Evolutionary conservation across 2,329 filamentous ascomycete genomes (phyloP), one percentile per base, ranked within the genome.

Genomic region (Cordyceps fumosorosea): DNA sequence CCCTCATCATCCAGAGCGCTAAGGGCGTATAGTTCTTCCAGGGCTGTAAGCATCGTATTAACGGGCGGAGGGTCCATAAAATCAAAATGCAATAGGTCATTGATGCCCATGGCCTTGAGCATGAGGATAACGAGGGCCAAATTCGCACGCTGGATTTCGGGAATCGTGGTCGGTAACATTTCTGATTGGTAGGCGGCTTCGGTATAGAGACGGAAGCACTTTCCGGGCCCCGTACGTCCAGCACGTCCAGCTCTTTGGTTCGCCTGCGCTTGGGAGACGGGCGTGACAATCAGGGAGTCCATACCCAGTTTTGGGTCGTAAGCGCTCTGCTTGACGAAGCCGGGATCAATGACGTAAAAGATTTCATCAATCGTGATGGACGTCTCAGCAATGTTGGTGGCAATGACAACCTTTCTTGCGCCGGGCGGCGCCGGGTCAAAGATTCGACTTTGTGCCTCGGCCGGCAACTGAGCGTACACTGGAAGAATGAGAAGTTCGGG

Each of bases 71-170:
- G 93, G 70, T 99, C 95, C 93, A 99, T 98, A 70, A 99, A 99
- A 76, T 98, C 93, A 70, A 99, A 99, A 71, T 96, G 92, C 14
- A 99, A 82, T 1, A 99, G 80, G 71, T 99, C 95, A 71, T 99
- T 98, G 75, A 99, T 98, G 3, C 96, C 95, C 92, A 99, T 98
- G 0, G 95, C 95, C 73, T 99, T 99, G 56, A 99, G 84, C 90
- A 97, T 96, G 53, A 99, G 82, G 73, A 99, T 98, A 0, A 93
- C 97, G 67, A 90, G 88, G 0, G 91, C 90, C 59, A 99, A 72
- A 69, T 99, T 99, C 73, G 97, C 91, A 1, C 95, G 84, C 72
- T 99, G 95, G 57, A 99, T 99, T 69, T 98, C 95, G 0, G 95
- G 95, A 34, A 98, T 96, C 0, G 92, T 93, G 0, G 93, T 97